phyloP scores from a whole-genome alignment of 1,284 basidiomycete genomes.

The Earliella scabrosa region DNA sequence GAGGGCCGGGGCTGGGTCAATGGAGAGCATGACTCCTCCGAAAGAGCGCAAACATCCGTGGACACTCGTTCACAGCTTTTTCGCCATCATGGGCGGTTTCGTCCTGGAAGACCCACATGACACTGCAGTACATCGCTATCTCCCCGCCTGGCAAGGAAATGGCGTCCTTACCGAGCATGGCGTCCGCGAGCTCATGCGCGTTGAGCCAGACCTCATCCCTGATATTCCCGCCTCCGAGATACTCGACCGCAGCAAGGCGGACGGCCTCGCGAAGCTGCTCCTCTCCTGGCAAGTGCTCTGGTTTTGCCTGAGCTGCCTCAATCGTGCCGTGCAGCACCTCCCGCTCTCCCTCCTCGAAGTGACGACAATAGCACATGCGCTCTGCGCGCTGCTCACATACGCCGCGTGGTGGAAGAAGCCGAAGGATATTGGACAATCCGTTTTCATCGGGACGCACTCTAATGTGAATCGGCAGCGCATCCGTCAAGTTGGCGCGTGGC shows the following conservation, averaged over 20 bases:
- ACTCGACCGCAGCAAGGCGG: slow-evolving; percentile 29
- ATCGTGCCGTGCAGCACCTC: slow-evolving; percentile 21
- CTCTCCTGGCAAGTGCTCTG: slow-evolving; percentile 29
- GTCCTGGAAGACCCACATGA: slow-evolving; percentile 12
- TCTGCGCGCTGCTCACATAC: slow-evolving; percentile 19
- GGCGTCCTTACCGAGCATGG: no score
- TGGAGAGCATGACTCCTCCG: no score
- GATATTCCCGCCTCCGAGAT: slow-evolving; percentile 24
- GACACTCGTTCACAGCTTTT: slow-evolving; percentile 20
- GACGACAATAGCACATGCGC: slow-evolving; percentile 19
- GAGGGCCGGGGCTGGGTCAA: no score
- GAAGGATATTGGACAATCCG: slow-evolving; percentile 12
- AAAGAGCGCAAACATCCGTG: no score
- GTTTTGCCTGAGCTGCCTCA: slow-evolving; percentile 29
- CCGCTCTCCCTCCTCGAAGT: slow-evolving; percentile 23
- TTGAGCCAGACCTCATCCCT: slow-evolving; percentile 18
- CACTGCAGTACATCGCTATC: not conserved
- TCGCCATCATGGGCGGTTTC: slow-evolving; percentile 29
- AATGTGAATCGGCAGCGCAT: not conserved
- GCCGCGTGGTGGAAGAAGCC: slow-evolving; percentile 26
- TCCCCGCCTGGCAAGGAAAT: slow-evolving; percentile 4
- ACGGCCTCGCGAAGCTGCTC: slow-evolving; percentile 26
- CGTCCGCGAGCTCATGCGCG: slow-evolving; percentile 12
- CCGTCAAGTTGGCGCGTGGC: not conserved
- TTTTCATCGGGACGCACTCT: no score